Base-by-base conservation (phyloP, 1,284 basidiomycete species). In the Irpex rosettiformis region DNA sequence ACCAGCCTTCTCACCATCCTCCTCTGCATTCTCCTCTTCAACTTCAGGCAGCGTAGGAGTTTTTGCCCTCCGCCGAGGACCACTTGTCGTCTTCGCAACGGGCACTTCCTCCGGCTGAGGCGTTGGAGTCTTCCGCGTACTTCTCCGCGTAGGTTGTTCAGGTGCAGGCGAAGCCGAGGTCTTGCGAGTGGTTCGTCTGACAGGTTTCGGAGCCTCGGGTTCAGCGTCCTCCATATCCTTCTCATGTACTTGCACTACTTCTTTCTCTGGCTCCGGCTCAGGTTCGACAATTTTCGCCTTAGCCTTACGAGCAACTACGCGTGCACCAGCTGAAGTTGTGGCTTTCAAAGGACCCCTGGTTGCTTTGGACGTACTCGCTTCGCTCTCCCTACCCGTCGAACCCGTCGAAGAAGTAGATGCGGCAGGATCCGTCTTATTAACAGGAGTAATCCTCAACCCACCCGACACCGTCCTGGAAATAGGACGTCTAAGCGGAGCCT, bases 121-220 rank as follows among this genome's bases (percentile, higher is more conserved):
- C 5, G 69, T 69, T 49, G 62, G 63, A 24, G 56, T 62, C 30
- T 54, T 55, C 2, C 65, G 64, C 22, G 58, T 60, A 16, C 55
- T 55, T 16, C 59, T 61, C n/a, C 60, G 40, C 2, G 55, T 29
- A 8, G 53, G 43, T 5, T 54, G 56, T 18, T 63, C 33, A 3
- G 61, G 58, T 2, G 67, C 66, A 4, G 65, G 56, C 16, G 57
- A 61, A 7, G 59, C 60, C 2, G 60, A 62, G 5, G 64, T 21
- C 28, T 65, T 66, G 2, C 61, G 33, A 13, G 33, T 58, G 22
- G 61, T 58, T 16, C 60, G 60, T 22, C 56, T 57, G 1, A 57
- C 28, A 29, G 54, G 16, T 52, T 33, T 51, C 21, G 56, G 13
- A 18, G 57, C 27, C n/a, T 55, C 57, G 2, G 58, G 33, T 4